Evolutionary conservation across 331 rosid species (phyloP).

Genomic region (Prunus yedoensis): DNA sequence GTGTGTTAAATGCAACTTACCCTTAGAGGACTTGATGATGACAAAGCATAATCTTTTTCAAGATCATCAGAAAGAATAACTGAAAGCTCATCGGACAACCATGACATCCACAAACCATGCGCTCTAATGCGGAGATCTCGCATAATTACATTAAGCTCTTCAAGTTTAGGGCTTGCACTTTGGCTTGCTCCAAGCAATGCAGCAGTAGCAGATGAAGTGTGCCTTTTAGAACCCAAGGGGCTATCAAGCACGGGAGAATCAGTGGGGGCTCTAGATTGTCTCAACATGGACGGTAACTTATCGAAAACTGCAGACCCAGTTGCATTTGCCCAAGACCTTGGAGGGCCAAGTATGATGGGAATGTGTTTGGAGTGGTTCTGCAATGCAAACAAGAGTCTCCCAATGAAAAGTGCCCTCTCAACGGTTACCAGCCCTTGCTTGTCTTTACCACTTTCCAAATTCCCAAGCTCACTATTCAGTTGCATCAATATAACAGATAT

Average conservation of each 20-base stretch:
- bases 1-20: conserved; percentile 41
- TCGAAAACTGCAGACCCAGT: conserved; percentile 48
- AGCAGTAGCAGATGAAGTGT: conserved; percentile 59
- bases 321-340: conserved; percentile 78
- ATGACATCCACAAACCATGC: conserved; percentile 79
- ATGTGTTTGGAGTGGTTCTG: conserved; percentile 83
- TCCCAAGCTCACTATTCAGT: conserved; percentile 60
- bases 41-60: conserved; percentile 69
- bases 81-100: conserved; percentile 81
- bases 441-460: conserved; percentile 50
- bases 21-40: conserved; percentile 73
- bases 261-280: conserved; percentile 52
- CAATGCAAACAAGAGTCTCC: conserved; percentile 87
- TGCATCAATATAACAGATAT: conserved; percentile 59
- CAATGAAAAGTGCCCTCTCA: conserved; percentile 85
- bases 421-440: conserved; percentile 42
- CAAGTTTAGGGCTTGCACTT: conserved; percentile 73
- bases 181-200: conserved; percentile 81
- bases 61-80: conserved; percentile 62
- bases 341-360: conserved; percentile 82
- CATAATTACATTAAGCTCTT: conserved; percentile 58
- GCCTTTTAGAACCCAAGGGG: conserved; percentile 46
- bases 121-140: conserved; percentile 84
- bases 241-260: conserved; percentile 59
- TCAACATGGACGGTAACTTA: conserved; percentile 57